phyloP scores from a whole-genome alignment of 805 yeast species.

The Saccharomycopsis sp. region DNA sequence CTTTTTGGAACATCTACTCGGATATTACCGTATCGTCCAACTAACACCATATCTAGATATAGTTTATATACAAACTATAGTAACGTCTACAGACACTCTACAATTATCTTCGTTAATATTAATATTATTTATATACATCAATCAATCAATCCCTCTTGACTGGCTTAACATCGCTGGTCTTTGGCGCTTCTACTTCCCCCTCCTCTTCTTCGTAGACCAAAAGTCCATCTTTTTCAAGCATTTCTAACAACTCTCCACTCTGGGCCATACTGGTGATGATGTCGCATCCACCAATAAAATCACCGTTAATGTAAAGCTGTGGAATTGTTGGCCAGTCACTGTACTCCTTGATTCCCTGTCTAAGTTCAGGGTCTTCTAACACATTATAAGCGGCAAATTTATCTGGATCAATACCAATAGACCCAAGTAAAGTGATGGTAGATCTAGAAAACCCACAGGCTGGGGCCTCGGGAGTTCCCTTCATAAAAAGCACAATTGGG shows the following conservation, averaged over 20 bases:
- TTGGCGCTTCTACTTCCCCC: constrained; percentile 22
- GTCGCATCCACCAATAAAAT: constrained; percentile 97
- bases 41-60: too few species aligned
- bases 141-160: constrained; percentile 10
- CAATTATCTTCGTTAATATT: too few species aligned
- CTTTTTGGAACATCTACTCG: too few species aligned
- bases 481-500: constrained; percentile 95
- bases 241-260: constrained; percentile 80
- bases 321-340: constrained; percentile 99
- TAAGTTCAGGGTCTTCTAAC: constrained; percentile 85
- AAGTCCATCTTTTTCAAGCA: constrained; percentile 72
- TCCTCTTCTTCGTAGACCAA: constrained; percentile 75
- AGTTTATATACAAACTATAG: too few species aligned
- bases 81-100: too few species aligned
- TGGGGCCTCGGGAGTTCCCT: constrained; percentile 97
- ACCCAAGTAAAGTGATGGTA: constrained; percentile 87
- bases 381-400: constrained; percentile 98
- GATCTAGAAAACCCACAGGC: constrained; percentile 97
- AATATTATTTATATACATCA: neutral
- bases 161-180: constrained; percentile 18
- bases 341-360: constrained; percentile 93
- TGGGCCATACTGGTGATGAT: constrained; percentile 88
- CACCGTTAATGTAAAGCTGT: constrained; percentile 83
- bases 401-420: constrained; percentile 93
- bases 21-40: too few species aligned